phyloP scores from a whole-genome alignment of 1,139 yeast genomes.

The Zygoascus hellenicus region DNA sequence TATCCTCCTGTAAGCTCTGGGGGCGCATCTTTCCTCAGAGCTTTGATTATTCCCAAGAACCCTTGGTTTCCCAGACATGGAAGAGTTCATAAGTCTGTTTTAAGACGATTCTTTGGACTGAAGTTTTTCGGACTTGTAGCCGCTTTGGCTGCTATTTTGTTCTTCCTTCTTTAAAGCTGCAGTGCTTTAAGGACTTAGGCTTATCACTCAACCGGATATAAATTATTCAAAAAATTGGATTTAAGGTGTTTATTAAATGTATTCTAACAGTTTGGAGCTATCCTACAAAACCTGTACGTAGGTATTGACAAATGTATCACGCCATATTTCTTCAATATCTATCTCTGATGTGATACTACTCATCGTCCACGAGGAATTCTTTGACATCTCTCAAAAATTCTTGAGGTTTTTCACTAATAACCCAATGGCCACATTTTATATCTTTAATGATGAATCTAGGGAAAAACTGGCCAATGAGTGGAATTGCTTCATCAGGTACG shows the following conservation, averaged over 20 bases:
- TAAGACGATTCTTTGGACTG: slow-evolving; percentile 13
- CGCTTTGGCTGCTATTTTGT: not conserved
- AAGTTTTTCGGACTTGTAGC: not conserved
- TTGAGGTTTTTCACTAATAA: slow-evolving; percentile 28
- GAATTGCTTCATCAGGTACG: slow-evolving; percentile 79
- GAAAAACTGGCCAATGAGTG: slow-evolving; percentile 69
- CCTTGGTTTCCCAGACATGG: slow-evolving; percentile 25
- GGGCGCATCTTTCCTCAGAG: slow-evolving; percentile 30
- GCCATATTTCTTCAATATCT: too few relatives aligned
- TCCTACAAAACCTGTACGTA: too few relatives aligned
- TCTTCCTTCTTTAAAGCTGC: not conserved
- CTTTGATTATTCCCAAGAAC: slow-evolving; percentile 10
- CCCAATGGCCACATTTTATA: slow-evolving; percentile 88
- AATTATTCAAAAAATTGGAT: too few relatives aligned
- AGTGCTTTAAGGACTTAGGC: too few relatives aligned
- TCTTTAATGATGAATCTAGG: slow-evolving; percentile 73
- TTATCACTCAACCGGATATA: too few relatives aligned
- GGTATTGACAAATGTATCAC: too few relatives aligned
- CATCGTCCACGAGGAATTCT: slow-evolving; percentile 17
- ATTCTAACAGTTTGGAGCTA: too few relatives aligned
- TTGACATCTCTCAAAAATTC: slow-evolving; percentile 22
- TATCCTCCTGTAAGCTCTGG: slow-evolving; percentile 58
- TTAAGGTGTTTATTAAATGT: too few relatives aligned
- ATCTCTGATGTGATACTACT: not conserved
- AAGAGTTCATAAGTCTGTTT: slow-evolving; percentile 19